A percentile compares a stretch with the other conserved stretches of the same genome.
These are phyloP conservation scores for Suillus occidentalis DNA, from an alignment of 768 basidiomycete species.

Conservation along the genomic window DNA sequence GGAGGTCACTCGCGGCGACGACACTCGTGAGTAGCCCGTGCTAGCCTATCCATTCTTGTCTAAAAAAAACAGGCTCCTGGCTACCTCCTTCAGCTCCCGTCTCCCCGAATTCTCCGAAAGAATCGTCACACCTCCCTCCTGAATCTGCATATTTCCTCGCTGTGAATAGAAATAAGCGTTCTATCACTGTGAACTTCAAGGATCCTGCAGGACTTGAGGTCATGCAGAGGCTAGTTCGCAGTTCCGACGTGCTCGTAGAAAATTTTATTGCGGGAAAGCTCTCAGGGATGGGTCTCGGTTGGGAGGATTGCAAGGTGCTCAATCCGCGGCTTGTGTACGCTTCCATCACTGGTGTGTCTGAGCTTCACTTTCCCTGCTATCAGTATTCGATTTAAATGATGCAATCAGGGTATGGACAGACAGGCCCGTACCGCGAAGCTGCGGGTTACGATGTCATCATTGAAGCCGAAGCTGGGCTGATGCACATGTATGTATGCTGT, in stretches of 20 bases:
- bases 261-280: conserved; percentile 89
- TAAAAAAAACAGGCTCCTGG: conserved; percentile 55
- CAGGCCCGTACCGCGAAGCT: conserved; percentile 79
- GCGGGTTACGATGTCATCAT: conserved; percentile 89
- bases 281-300: conserved; percentile 80
- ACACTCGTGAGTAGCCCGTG: conserved; percentile 62
- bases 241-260: conserved; percentile 86
- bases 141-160: conserved; percentile 94
- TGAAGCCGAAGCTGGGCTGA: conserved; percentile 89
- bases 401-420: conserved; percentile 73
- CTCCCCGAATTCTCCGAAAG: conserved; percentile 46
- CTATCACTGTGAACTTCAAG: conserved; percentile 90
- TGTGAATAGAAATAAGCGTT: conserved; percentile 86
- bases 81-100: conserved; percentile 59
- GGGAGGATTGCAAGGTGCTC: conserved; percentile 73
- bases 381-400: conserved; percentile 4
- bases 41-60: conserved; percentile 12
- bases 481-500: conserved; percentile 74
- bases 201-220: conserved; percentile 73
- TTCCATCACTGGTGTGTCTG: conserved; percentile 74
- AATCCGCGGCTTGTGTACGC: conserved; percentile 86
- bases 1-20: conserved; percentile 78
- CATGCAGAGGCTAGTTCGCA: conserved; percentile 63
- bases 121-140: conserved; percentile 68
- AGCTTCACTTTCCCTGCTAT: conserved; percentile 2